Base-by-base conservation (phyloP, 1,139 yeast genomes). In the Kodamaea derodonti region DNA sequence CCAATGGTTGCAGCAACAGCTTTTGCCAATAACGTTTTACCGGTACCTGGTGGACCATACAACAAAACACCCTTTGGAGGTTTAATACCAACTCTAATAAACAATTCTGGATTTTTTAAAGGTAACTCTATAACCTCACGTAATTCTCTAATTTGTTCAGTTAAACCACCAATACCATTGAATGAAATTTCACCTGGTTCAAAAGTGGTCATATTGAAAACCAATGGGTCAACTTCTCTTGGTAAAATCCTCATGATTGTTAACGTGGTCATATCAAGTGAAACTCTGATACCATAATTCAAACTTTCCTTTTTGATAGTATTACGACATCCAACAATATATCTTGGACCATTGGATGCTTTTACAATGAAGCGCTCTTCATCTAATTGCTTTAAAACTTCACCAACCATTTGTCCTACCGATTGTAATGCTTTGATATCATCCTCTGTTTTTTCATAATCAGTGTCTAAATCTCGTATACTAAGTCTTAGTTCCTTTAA, bases 21-120 rank as follows among this genome's bases (percentile, higher is more conserved):
- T 56, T 92, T 90, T 10, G 98, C 98, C 51, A 92, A 72, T 43
- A 92, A 69, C 0, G 98, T 92, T 59, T 92, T 92, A 58, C 98
- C 98, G 1, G 98, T 92, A 52, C 98, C 98, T 18, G 98, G 98
- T n/a, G 98, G 98, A 2, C 98, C 99, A 54, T 94, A 94, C 39
- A 94, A 71, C 46, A 94, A 69, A 12, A 94, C 98, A 57, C 98
- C 99, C 64, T 92, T 94, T 37, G 99, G 98, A 14, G 97, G 95
- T 56, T 88, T 87, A 60, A 94, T 94, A 33, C 99, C 99, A 17
- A 94, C 96, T 58, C 98, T 80, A 43, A 84, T 72, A 60, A 94
- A 94, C 49, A 94, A 75, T 62, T 94, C 99, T 2, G 99, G 99
- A 58, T 94, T 92, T 62, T 92, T 94, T 53, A 94, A 74, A 2